phyloP scores from a whole-genome alignment of 2,329 filamentous ascomycete genomes.

The Colletotrichum lini region DNA sequence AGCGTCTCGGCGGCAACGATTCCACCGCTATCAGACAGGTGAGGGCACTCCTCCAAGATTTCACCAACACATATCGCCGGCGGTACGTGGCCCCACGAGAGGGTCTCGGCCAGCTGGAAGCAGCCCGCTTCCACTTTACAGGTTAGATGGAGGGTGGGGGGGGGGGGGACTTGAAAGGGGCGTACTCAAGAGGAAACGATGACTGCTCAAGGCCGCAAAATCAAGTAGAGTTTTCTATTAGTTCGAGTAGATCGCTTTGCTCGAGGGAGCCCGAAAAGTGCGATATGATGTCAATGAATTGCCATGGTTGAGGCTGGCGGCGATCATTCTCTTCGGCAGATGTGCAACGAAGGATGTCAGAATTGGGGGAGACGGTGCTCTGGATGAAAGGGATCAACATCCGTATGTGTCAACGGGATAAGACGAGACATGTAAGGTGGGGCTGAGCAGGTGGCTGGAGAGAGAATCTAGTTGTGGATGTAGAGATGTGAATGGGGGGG shows the following conservation, averaged over 20 bases:
- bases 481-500: not conserved
- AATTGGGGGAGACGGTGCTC: too few species aligned
- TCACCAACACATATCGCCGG: slow-evolving; percentile 93
- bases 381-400: not conserved
- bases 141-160: slow-evolving; percentile 10
- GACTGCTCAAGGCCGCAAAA: not conserved
- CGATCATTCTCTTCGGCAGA: not conserved
- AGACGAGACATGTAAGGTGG: not conserved
- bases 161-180: not conserved
- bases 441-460: not conserved
- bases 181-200: not conserved
- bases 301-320: not conserved
- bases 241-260: not conserved
- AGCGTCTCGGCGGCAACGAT: slow-evolving; percentile 79
- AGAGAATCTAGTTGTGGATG: not conserved
- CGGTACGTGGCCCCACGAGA: slow-evolving; percentile 96
- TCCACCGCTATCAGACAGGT: slow-evolving; percentile 79
- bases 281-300: not conserved
- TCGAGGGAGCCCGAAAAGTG: not conserved
- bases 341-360: not conserved
- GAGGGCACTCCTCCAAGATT: slow-evolving; percentile 90
- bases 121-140: slow-evolving; percentile 85
- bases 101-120: slow-evolving; percentile 88
- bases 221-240: not conserved
- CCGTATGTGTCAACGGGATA: not conserved